Evolutionary conservation across 2,329 filamentous ascomycete species (phyloP), one percentile per base, ranked within the genome.

Genomic region (Blumeria hordei): DNA sequence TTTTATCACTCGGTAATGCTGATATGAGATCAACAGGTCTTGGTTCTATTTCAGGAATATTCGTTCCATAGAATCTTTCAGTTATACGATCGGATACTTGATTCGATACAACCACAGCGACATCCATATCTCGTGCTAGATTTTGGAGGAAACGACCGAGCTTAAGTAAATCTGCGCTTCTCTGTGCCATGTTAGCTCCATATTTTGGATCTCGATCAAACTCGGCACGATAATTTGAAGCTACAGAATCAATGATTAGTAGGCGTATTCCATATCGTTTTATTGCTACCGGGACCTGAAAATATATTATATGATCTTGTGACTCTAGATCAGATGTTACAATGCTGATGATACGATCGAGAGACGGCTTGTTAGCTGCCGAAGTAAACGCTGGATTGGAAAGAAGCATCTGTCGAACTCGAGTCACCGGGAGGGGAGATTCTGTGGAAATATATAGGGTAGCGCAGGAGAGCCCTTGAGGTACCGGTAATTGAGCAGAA

Each of bases 361-460:
- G 74, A 0, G 84, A 84, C 0, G 88, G 80, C 21, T 56, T 62
- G 3, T 58, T 58, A 14, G 67, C 59, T 60, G 14, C 76, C 64
- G 21, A 62, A 62, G 32, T 67, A 56, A 94, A 72, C 53, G 72
- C 64, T 0, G 82, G 79, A 66, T 94, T 79, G 49, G 71, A 71
- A 28, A 72, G 66, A 0, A 95, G 75, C 59, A 98, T 80, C 67
- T 96, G 88, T 0, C 78, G 70, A 0, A 98, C 77, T 18, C 92
- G 85, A 2, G 71, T 77, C 6, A 90, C 96, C 18, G 88, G 80
- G 1, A 98, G 76, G 0, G 85, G 74, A 0, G 87, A 81, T 69
- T 98, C 92, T 45, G 92, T 96, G 1, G 88, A 93, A 63, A 98
- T 85, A 72, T 98, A 98, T 37, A 98, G 74, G 0, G 86, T 83